A percentile compares a stretch with the other conserved stretches of the same genome.
phyloP scores from a whole-genome alignment of 768 basidiomycete genomes.

The Gloeophyllum trabeum region DNA sequence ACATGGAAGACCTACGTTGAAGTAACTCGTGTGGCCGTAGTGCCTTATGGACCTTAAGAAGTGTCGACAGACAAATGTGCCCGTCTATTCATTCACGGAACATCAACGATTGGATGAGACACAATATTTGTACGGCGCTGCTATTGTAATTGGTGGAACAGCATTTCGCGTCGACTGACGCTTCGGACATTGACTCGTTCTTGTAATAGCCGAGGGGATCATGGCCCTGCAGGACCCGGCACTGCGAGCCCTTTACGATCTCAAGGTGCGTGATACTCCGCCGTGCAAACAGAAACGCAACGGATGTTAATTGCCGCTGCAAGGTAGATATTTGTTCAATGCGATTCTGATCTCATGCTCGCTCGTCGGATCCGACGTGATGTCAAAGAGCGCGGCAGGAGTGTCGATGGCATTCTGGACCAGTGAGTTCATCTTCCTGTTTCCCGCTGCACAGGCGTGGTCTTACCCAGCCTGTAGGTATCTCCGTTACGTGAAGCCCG shows the following conservation, averaged over 20 bases:
- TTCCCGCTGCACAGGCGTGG: too few relatives aligned
- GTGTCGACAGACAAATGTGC: conserved; percentile 79
- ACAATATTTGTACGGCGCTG: conserved; percentile 88
- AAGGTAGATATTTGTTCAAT: conserved; percentile 74
- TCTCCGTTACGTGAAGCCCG: conserved; percentile 89
- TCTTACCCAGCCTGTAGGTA: conserved; percentile 37
- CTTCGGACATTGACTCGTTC: too few relatives aligned
- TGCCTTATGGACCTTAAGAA: conserved; percentile 80
- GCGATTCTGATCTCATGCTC: conserved; percentile 95
- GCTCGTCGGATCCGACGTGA: conserved; percentile 86
- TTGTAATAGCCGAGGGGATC: conserved; percentile 83
- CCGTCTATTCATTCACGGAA: conserved; percentile 86
- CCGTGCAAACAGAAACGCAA: background rate
- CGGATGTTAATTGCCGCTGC: background rate
- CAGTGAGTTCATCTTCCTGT: conserved; percentile 39
- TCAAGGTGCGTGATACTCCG: conserved; percentile 49
- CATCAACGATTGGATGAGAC: conserved; percentile 76
- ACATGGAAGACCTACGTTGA: background rate
- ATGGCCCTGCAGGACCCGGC: conserved; percentile 77
- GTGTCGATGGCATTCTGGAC: conserved; percentile 78
- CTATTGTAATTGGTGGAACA: conserved; percentile 85
- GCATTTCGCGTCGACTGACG: too few relatives aligned
- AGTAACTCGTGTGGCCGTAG: too few relatives aligned
- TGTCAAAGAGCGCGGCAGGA: conserved; percentile 77
- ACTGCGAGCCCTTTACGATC: conserved; percentile 76